Evolutionary conservation across 768 basidiomycete species (phyloP), one percentile per base, ranked within the genome.

Genomic region (Collybia mongolica): DNA sequence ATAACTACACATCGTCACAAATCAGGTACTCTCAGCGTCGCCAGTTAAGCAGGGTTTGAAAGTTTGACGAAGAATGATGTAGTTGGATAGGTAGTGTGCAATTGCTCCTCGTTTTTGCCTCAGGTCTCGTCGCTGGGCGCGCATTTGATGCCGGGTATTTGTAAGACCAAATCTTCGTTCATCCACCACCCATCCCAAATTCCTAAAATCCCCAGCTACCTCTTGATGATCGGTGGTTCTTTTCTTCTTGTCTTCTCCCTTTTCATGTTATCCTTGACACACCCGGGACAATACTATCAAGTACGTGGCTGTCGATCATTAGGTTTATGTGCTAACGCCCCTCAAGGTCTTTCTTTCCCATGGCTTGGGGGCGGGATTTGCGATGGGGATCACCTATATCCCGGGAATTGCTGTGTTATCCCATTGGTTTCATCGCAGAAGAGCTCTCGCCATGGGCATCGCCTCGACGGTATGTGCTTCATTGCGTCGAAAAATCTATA

Each of bases 361-460:
- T 55, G 77, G 76, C 6, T 57, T 81, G 36, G 74, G 67, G 0
- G 60, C 70, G 9, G 80, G 81, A 6, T 64, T 77, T n/a, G 77
- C 72, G 2, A 60, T 64, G 1, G 80, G 79, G 5, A 46, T 80
- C 24, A 56, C 73, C 5, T 82, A 77, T 55, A 59, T 80, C 26
- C 81, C 75, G 49, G 65, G 71, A 14, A 60, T 80, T 54, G 71
- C 72, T 3, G 66, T 81, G 37, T 55, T 80, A 11, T 69, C 75
- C 5, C 81, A 82, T 46, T 73, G 78, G 53, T 84, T 83, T 62
- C 59, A 66, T 24, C 60, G 59, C 15, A 72, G 71, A 4, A 73
- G 77, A 11, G 71, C 74, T 7, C 59, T 80, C 28, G 81, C 76
- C 0, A 77, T 79, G 60, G 74, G 80, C 20, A 65, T 84, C 44